Conservation (phyloP, 257 asterid species). For the Solanum clarkiae region DNA sequence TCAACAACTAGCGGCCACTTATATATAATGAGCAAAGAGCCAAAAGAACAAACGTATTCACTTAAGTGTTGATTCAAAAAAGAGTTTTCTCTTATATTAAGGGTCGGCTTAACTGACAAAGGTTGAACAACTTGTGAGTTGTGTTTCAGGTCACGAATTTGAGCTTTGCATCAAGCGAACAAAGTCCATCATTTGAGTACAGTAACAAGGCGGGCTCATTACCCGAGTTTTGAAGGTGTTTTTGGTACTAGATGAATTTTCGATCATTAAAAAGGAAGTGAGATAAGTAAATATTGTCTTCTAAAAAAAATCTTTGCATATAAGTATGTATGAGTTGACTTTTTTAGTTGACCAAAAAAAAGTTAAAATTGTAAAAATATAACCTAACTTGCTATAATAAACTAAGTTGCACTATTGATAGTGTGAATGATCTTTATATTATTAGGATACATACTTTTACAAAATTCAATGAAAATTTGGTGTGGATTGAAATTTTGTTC, state of each 20-base stretch:
- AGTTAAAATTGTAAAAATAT: background rate
- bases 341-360: no score
- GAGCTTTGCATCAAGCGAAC: background rate
- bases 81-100: background rate
- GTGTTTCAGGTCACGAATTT: background rate
- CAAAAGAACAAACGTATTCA: background rate
- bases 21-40: background rate
- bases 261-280: background rate
- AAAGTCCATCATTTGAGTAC: background rate
- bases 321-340: no score
- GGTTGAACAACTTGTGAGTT: background rate
- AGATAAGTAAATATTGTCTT: background rate
- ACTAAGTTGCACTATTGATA: background rate
- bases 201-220: fast-evolving
- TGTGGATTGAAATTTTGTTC: background rate
- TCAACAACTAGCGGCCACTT: background rate
- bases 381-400: background rate
- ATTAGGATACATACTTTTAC: background rate
- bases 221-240: background rate
- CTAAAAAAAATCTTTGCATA: no score
- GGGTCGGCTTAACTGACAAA: background rate
- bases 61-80: background rate
- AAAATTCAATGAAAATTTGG: background rate
- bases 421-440: background rate
- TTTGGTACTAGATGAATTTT: background rate